Evolutionary conservation across 495 filamentous ascomycete species (phyloP).

Genomic region (Aspergillus haitiensis): DNA sequence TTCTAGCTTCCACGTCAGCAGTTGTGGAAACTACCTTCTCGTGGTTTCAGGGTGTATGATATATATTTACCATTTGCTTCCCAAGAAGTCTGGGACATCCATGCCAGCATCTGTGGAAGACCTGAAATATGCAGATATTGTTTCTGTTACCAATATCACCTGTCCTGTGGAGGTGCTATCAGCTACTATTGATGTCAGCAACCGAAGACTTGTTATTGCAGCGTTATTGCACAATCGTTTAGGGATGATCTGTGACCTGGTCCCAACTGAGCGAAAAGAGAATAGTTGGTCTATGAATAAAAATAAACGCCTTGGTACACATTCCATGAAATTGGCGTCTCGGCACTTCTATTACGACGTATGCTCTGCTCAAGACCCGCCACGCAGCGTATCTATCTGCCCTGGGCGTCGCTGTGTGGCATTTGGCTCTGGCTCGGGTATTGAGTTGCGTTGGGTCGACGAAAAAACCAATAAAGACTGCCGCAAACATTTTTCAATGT

Average conservation of each 20-base stretch:
- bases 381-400: constrained; percentile 67
- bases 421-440: constrained; percentile 66
- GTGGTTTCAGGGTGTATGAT: constrained; percentile 58
- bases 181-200: constrained; percentile 64
- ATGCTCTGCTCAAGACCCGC: constrained; percentile 65
- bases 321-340: constrained; percentile 29
- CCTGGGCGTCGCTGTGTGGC: constrained; percentile 68
- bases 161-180: constrained; percentile 62
- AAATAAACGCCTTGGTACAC: constrained; percentile 12
- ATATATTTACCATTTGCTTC: constrained; percentile 58
- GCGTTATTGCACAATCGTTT: constrained; percentile 61
- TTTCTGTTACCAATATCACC: constrained; percentile 52
- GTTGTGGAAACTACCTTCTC: constrained; percentile 60
- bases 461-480: constrained; percentile 56
- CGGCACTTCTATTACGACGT: constrained; percentile 54
- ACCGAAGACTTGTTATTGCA: constrained; percentile 57
- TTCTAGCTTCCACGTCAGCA: constrained; percentile 55
- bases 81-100: constrained; percentile 23
- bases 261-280: constrained; percentile 4
- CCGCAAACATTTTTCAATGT: constrained; percentile 66
- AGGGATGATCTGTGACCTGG: constrained; percentile 63
- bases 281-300: background rate
- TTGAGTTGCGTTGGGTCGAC: constrained; percentile 74
- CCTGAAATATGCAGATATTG: constrained; percentile 32
- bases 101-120: constrained; percentile 19